These are phyloP conservation scores for Boeremia lycopersici DNA, from an alignment of 2,329 filamentous ascomycete species.

Conservation along the genomic window DNA sequence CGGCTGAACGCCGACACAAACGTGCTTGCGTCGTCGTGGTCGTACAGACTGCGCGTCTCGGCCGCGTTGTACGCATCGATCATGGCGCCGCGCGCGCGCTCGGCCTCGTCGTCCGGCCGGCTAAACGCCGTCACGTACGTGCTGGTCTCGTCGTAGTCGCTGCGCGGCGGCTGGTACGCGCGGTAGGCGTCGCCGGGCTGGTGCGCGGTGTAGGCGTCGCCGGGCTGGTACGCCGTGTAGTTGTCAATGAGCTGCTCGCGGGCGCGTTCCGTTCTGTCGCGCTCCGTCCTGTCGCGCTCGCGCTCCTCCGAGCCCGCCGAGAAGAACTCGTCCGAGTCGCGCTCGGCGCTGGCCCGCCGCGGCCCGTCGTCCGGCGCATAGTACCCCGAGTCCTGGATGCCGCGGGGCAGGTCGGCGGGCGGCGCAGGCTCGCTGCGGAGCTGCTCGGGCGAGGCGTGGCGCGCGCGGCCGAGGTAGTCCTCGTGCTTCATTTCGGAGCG, in stretches of 20 bases:
- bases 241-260: slow-evolving; percentile 22
- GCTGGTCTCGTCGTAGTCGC: slow-evolving; percentile 16
- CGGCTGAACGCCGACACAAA: slow-evolving; percentile 15
- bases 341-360: slow-evolving; percentile 25
- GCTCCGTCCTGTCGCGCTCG: slow-evolving; percentile 27
- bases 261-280: slow-evolving; percentile 23
- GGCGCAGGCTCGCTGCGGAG: slow-evolving; percentile 23
- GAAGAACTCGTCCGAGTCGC: slow-evolving; percentile 44
- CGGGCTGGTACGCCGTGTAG: slow-evolving; percentile 24
- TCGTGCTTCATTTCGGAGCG: slow-evolving; percentile 53
- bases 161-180: slow-evolving; percentile 21
- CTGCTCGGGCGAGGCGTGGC: slow-evolving; percentile 18
- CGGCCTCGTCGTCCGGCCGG: slow-evolving; percentile 10
- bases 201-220: slow-evolving; percentile 24
- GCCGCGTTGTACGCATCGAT: slow-evolving; percentile 12
- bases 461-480: slow-evolving; percentile 47
- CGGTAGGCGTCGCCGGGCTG: slow-evolving; percentile 24
- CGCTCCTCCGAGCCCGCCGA: slow-evolving; percentile 41
- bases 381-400: slow-evolving; percentile 41
- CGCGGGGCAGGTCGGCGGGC: slow-evolving; percentile 19
- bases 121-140: slow-evolving; percentile 17
- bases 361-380: slow-evolving; percentile 39
- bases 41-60: slow-evolving; percentile 17
- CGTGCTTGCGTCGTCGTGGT: slow-evolving; percentile 19
- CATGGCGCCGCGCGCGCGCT: slow-evolving; percentile 9